A percentile compares a stretch with the other conserved stretches of the same genome.
Evolutionary conservation across 225 moss, liverwort and hornwort species (phyloP).

Genomic region (Bryoerythrophyllum caledonicum): DNA sequence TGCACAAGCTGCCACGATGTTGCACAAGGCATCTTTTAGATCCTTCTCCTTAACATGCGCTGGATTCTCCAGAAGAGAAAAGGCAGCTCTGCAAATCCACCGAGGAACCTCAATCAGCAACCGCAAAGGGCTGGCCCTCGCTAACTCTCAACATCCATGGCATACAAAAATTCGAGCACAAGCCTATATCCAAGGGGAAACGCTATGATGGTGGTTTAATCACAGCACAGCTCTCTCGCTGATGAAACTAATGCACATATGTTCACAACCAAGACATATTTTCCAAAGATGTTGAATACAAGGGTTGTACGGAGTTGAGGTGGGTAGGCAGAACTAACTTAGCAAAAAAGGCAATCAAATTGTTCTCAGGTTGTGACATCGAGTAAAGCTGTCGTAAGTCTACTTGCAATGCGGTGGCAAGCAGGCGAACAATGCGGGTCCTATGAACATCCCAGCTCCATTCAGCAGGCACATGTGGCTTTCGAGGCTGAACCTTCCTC

Average conservation of each 20-base stretch:
- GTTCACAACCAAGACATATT: neutral
- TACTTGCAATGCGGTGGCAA: constrained; percentile 83
- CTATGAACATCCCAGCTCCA: constrained; percentile 87
- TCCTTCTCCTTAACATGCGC: constrained; percentile 69
- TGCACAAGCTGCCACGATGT: constrained; percentile 66
- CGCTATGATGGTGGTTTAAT: neutral
- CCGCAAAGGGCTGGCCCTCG: constrained; percentile 13
- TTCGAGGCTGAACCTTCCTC: constrained; percentile 71
- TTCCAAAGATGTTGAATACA: neutral
- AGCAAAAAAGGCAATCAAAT: constrained; percentile 69
- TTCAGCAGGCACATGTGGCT: constrained; percentile 78
- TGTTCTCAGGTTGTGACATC: constrained; percentile 73
- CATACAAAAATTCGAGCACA: constrained; percentile 10
- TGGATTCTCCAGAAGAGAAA: constrained; percentile 76
- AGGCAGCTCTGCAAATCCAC: constrained; percentile 59
- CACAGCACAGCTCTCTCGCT: neutral
- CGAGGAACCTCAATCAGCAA: constrained; percentile 24
- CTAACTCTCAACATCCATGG: neutral
- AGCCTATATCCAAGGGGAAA: constrained; percentile 12
- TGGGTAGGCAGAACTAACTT: constrained; percentile 56
- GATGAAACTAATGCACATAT: neutral
- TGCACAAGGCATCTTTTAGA: constrained; percentile 66
- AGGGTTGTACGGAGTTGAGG: constrained; percentile 7
- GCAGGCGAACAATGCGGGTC: constrained; percentile 67
- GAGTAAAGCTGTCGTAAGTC: constrained; percentile 79